Base-by-base conservation (phyloP, 768 basidiomycete species). In the Tylopilus felleus region DNA sequence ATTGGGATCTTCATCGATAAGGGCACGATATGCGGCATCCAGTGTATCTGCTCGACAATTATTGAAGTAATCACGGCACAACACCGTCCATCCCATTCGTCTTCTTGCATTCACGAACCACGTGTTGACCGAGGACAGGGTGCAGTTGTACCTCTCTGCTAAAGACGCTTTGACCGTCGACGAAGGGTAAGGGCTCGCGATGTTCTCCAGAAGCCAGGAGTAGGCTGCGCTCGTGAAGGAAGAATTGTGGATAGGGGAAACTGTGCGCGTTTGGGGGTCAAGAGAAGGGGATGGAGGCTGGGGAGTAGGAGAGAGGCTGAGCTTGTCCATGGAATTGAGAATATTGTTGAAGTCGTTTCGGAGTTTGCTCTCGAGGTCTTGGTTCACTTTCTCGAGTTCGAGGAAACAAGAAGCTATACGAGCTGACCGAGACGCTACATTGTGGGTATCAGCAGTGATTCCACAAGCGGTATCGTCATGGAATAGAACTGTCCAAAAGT, bases 131-230 rank as follows among this genome's bases (percentile, higher is more conserved):
- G 71, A 64, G 22, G 69, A 73, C 1, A 66, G 1, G 0, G 66
- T 19, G 2, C 56, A 65, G 0, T 63, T 60, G 0, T 73, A 59
- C 1, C 50, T 33, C 0, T 47, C 31, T 0, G 74, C 65, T n/a
- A 82, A 63, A 0, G 45, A 53, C 21, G 1, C 40, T 22, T 74
- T 73, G 1, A 67, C 13, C 4, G 63, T 53, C 1, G 55, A 29
- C 0, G 74, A 65, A 0, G 82, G 82, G 50, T 83, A 83, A 0
- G 82, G 82, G 55, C 81, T 72, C 23, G 78, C 74, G 0, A 82
- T 58, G 47, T 83, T 76, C 1, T 60, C 43, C 0, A 78, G 53
- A 1, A 82, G 64, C 80, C 80, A 82, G 7, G 58, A 51, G 52
- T 75, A 75, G 0, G 74, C 69, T 3, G 2, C 38, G 0, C 7